Conservation (phyloP, 108 stramenopile species). For the Stephanodiscus triporus region DNA sequence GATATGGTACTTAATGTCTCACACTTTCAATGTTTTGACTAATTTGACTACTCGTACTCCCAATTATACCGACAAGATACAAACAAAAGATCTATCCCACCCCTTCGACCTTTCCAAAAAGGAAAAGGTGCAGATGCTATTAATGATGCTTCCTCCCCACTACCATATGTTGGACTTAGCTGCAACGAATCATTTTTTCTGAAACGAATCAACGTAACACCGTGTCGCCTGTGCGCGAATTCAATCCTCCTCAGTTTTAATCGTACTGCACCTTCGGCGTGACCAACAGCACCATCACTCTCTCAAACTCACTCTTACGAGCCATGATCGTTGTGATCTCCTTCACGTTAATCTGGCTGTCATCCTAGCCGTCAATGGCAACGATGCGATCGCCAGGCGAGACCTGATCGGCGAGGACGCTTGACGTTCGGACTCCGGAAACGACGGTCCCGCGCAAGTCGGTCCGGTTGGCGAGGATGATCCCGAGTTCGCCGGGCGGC, state of each 20-base stretch:
- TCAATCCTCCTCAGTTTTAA: conserved; percentile 11
- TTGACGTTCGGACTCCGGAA: conserved; percentile 82
- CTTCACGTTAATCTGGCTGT: conserved; percentile 84
- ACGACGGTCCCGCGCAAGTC: conserved; percentile 89
- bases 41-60: too few species aligned
- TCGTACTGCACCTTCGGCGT: conserved; percentile 51
- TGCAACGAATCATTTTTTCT: background rate
- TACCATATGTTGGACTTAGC: background rate
- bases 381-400: conserved; percentile 87
- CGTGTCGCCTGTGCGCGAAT: background rate
- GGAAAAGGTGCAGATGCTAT: background rate
- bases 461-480: conserved; percentile 89
- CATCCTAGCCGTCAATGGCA: conserved; percentile 91
- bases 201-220: background rate
- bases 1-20: too few species aligned
- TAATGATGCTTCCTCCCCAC: background rate
- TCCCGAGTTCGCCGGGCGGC: conserved; percentile 89
- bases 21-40: too few species aligned
- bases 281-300: conserved; percentile 70
- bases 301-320: conserved; percentile 84
- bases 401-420: conserved; percentile 75
- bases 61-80: background rate
- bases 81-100: background rate
- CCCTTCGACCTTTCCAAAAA: background rate
- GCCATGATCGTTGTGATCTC: conserved; percentile 92